Evolutionary conservation across 306 rosid genomes (phyloP).

Genomic region (Hippophae tibetana): DNA sequence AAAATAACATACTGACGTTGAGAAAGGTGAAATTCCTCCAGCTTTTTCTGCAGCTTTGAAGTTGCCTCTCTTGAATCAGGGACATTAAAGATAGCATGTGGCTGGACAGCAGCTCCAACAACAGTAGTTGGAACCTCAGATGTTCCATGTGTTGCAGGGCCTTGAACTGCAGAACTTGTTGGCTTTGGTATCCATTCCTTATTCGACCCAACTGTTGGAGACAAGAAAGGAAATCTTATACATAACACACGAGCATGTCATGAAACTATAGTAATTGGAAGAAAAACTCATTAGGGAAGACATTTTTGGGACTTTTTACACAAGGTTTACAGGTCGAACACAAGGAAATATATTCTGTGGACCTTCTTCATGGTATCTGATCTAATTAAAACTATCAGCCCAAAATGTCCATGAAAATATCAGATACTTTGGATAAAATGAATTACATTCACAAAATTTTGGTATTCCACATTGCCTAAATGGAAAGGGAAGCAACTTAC

Average conservation of each 20-base stretch:
- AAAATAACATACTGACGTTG: conserved; percentile 81
- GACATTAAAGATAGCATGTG: conserved; percentile 38
- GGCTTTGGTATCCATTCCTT: conserved; percentile 99
- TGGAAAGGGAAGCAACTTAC: no score
- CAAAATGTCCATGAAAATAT: neutral
- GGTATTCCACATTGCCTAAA: no score
- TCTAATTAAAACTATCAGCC: neutral
- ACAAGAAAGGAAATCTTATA: conserved; percentile 18
- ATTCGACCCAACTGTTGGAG: conserved; percentile 67
- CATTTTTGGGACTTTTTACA: neutral
- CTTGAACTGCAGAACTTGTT: conserved; percentile 40
- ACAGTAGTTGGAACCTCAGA: conserved; percentile 38
- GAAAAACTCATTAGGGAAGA: neutral
- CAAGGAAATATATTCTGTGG: neutral
- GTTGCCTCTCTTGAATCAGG: conserved; percentile 56
- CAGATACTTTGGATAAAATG: no score
- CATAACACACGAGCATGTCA: conserved; percentile 23
- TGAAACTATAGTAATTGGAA: conserved; percentile 9
- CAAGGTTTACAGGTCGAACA: neutral
- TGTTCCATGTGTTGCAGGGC: conserved; percentile 29
- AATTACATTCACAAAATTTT: no score
- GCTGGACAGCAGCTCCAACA: conserved; percentile 30
- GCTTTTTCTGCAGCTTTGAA: conserved; percentile 57
- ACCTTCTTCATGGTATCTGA: conserved; percentile 2
- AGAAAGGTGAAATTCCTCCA: conserved; percentile 57